Evolutionary conservation across 352 stramenopile species (phyloP).

Genomic region (Pythium utonaiense): DNA sequence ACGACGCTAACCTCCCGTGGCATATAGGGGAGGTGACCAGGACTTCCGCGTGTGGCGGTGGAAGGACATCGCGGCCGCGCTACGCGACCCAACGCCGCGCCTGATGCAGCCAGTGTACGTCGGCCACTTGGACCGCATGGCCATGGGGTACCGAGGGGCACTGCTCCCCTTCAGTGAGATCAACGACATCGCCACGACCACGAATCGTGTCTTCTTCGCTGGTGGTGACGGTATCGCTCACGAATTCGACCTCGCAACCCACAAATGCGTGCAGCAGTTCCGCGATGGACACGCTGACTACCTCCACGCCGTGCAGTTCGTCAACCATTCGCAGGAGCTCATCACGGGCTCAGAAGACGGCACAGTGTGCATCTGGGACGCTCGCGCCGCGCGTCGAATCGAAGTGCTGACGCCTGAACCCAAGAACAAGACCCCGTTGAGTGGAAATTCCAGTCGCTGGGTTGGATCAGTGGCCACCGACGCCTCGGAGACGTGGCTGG

Average conservation of each 20-base stretch:
- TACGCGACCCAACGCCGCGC: conserved; percentile 24
- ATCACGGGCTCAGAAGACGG: conserved; percentile 70
- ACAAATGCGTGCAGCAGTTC: conserved; percentile 52
- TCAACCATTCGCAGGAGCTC: conserved; percentile 68
- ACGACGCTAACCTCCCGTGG: not conserved
- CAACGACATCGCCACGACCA: conserved; percentile 52
- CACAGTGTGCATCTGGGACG: conserved; percentile 71
- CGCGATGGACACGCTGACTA: conserved; percentile 54
- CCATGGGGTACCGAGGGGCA: conserved; percentile 55
- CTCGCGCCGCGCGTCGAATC: conserved; percentile 42
- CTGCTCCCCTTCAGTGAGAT: conserved; percentile 60
- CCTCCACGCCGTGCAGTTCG: conserved; percentile 56
- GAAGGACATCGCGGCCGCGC: conserved; percentile 51
- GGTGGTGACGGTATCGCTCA: conserved; percentile 60
- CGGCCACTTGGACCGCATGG: conserved; percentile 46
- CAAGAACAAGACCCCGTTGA: conserved; percentile 8
- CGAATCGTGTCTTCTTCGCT: conserved; percentile 46
- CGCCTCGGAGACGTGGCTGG: conserved; percentile 71
- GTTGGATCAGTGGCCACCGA: conserved; percentile 62
- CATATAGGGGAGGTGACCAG: conserved; percentile 59
- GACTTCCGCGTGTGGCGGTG: conserved; percentile 78
- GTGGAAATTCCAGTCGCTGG: conserved; percentile 27
- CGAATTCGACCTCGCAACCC: conserved; percentile 50
- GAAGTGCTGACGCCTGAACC: conserved; percentile 53
- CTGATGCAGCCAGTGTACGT: conserved; percentile 41